Evolutionary conservation across 2,329 filamentous ascomycete species (phyloP), one percentile per base, ranked within the genome.

Genomic region (Neoscytalidium dimidiatum): DNA sequence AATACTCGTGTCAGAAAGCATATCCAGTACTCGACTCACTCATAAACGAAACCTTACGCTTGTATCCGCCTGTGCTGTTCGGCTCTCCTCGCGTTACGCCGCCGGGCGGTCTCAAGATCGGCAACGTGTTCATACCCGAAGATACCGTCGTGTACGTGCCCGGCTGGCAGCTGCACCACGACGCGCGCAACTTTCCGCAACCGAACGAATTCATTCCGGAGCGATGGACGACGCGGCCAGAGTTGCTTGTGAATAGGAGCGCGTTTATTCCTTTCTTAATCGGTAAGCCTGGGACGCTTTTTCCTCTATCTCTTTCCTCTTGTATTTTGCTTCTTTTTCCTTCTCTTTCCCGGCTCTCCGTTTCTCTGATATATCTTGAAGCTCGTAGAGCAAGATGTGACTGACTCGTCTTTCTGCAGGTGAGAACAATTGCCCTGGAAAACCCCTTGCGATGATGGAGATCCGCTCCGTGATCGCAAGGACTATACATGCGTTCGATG

Each of bases 1-100:
- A 29, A 9, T 51, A 51, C 48, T 51, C 48, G 48, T 51, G 52
- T 14, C 31, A 51, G 26, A 51, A 51, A 26, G 26, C 63, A 72
- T 78, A 19, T 78, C 66, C 71, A 0, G 78, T 73, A 62, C 68
- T 80, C 19, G 71, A 75, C 17, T 77, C 77, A 14, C 78, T 77
- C 62, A 77, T 80, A 64, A 77, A 79, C 65, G 78, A 80, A 67
- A 74, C 75, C 1, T 75, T 80, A 74, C 74, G 77, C 14, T 73
- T 80, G 71, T 76, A 74, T 1, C 77, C 78, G 8, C 76, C 78
- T 1, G 78, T 79, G 8, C 73, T 74, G 1, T 76, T 75, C 46
- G 73, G 72, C 14, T 71, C 79, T 1, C 77, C 77, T 17, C 73
- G 77, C 28, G 69, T 75, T 49, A 72, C 78, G 9, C 73, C 79